Evolutionary conservation across 139 green algal species (phyloP), one percentile per base, ranked within the genome.

Genomic region (Closterium sp.): DNA sequence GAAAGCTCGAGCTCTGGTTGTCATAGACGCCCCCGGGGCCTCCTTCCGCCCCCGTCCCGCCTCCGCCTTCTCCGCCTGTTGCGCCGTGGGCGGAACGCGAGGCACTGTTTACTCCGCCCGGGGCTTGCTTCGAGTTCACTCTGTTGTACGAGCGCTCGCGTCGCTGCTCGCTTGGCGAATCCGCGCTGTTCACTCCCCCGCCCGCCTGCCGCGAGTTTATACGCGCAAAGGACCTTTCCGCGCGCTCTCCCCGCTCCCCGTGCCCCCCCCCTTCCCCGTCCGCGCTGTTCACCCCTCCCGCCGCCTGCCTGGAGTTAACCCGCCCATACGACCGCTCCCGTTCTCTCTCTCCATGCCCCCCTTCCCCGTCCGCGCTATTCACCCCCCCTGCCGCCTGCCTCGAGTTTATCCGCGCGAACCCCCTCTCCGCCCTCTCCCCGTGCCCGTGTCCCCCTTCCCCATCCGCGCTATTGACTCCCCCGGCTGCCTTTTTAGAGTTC

Each of bases 1-100:
- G 84, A 29, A 87, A 87, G n/a, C n/a, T 32, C 73, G 73, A 86
- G n/a, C n/a, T 32, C 84, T 32, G n/a, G n/a, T 87, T 87, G 84
- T 31, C 13, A 24, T 87, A 87, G 24, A 87, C 28, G n/a, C 32
- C 84, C n/a, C n/a, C n/a, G 19, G 84, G 84, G 7, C 84, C 84
- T 34, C 84, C 84, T 30, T 31, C 84, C 84, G n/a, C 84, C 32
- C 84, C 84, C 84, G n/a, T 24, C 84, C 28, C 84, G 21, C n/a
- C 84, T 87, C 28, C 28, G 0, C 84, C 84, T 30, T 13, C 84
- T 24, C 21, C 84, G 2, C 84, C 84, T 86, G 73, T 28, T 86
- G 73, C 73, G 17, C n/a, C n/a, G 84, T 31, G 50, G 50, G 50
- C 50, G 13, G 50, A 73, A 73, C 13, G 13, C 13, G 50, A 73